Base-by-base conservation (phyloP, 176 grass and related monocot species). In the Chrysopogon serrulatus region DNA sequence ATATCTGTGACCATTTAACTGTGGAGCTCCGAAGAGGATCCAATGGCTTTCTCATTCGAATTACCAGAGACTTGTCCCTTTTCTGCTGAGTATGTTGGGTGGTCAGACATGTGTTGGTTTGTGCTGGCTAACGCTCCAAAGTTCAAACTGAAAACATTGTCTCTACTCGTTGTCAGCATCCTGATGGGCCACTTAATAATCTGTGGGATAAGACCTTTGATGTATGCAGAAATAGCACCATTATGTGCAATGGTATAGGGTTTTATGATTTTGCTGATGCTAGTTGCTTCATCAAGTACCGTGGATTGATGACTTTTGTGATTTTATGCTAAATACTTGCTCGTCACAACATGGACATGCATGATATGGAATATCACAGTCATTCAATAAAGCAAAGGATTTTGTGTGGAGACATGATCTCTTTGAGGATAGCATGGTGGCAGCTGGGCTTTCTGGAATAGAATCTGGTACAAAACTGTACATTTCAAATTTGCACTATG, bases 401-500 rank as follows among this genome's bases (percentile, higher is more conserved):
- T 90, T 94, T 80, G 80, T 80, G 31, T 92, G 90, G 96, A 96
- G 93, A 66, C 85, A 89, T 81, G 91, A 92, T 92, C 85, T 92
- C 18, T 96, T 96, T 90, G 90, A 94, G 83, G 93, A 90, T 81
- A 90, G 89, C 87, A 90, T 96, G 86, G 87, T 78, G 73, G 89
- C 91, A 60, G 63, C 88, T 59, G 79, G 92, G 24, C 92, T 94
- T 86, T 85, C 92, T 81, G 92, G 90, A 56, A 76, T 86, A 87
- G 93, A 96, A 87, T 77, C 90, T 66, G 91, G 95, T 51, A 92
- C 92, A 86, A 99, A 99, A 71, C 65, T 99, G 47, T 99, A 96
- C 83, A 92, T 99, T 87, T 99, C 96, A 45, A 99, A 99, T 39
- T 83, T 99, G 81, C 93, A 96, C 92, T 96, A 91, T 80, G 91